Evolutionary conservation across 1,284 basidiomycete species (phyloP).

Genomic region (Pseudozyma sp.): DNA sequence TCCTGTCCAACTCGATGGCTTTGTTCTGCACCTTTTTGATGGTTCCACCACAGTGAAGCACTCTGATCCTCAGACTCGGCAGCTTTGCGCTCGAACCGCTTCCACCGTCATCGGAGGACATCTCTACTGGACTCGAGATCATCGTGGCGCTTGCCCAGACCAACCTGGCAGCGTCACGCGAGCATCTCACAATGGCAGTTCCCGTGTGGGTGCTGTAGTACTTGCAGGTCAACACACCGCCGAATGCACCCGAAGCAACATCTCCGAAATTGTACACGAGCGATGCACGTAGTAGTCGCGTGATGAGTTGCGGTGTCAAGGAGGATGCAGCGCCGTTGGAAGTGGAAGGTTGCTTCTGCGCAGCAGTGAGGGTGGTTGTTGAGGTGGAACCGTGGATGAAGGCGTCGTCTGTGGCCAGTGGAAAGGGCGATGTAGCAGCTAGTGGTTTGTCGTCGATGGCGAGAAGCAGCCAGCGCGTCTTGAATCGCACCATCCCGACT

Average conservation of each 20-base stretch:
- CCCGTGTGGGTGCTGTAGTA: conserved; percentile 53
- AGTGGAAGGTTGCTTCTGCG: neutral
- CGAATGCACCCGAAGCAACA: conserved; percentile 40
- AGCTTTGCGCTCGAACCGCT: neutral
- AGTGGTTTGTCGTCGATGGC: conserved; percentile 40
- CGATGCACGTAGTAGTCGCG: conserved; percentile 38
- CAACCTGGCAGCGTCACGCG: conserved; percentile 39
- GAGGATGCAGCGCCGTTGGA: neutral
- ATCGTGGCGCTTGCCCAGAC: conserved; percentile 53
- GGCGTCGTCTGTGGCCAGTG: neutral
- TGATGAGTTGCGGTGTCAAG: conserved; percentile 40
- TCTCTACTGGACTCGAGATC: conserved; percentile 32
- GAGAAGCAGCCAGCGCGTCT: conserved; percentile 52
- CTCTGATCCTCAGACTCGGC: conserved; percentile 33
- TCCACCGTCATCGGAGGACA: neutral
- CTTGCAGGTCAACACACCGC: conserved; percentile 43
- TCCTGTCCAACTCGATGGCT: conserved; percentile 50
- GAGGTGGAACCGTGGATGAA: conserved; percentile 7
- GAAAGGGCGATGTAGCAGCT: conserved; percentile 12
- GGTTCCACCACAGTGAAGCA: conserved; percentile 50
- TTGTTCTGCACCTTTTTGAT: conserved; percentile 57
- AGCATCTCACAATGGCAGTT: conserved; percentile 50
- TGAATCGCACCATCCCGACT: conserved; percentile 48
- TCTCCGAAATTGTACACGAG: conserved; percentile 50
- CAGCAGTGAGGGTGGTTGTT: conserved; percentile 12